Conservation (phyloP, 805 yeast genomes). For the Lipomyces oligophaga region DNA sequence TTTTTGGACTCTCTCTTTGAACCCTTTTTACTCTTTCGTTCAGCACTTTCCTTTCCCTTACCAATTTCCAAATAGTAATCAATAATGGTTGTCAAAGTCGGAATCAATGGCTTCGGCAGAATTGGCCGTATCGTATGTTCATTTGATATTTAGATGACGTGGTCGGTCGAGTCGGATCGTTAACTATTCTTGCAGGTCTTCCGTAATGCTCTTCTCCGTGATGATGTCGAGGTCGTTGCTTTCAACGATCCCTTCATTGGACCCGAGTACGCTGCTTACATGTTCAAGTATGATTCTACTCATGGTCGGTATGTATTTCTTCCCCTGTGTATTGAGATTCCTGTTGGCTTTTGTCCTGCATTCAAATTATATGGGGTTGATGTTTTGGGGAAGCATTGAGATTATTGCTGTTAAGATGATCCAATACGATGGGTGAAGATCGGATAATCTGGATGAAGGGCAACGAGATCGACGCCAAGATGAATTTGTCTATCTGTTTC, state of each 20-base stretch:
- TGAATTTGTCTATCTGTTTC: too few species aligned
- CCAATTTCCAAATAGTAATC: neutral
- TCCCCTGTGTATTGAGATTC: neutral
- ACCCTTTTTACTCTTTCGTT: neutral
- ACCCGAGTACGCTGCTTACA: constrained; percentile 87
- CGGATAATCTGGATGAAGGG: too few species aligned
- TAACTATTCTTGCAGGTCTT: constrained; percentile 39
- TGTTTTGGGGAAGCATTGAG: too few species aligned
- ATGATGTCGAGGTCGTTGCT: constrained; percentile 77
- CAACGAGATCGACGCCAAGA: too few species aligned
- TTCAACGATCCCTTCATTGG: constrained; percentile 89
- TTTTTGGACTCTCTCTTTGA: constrained; percentile 1
- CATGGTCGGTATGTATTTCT: constrained; percentile 55
- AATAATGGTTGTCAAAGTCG: constrained; percentile 52
- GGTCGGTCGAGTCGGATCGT: neutral
- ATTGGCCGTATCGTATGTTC: constrained; percentile 73
- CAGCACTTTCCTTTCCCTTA: constrained; percentile 1
- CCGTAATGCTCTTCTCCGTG: constrained; percentile 72
- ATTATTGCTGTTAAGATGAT: too few species aligned
- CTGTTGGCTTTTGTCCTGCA: neutral
- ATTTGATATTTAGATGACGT: too few species aligned
- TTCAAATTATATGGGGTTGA: neutral
- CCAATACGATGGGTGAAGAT: too few species aligned
- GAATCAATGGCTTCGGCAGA: constrained; percentile 94
- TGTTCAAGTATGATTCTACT: constrained; percentile 94